Evolutionary conservation across 2,329 filamentous ascomycete species (phyloP).

Genomic region (Aspergillus vadensis): DNA sequence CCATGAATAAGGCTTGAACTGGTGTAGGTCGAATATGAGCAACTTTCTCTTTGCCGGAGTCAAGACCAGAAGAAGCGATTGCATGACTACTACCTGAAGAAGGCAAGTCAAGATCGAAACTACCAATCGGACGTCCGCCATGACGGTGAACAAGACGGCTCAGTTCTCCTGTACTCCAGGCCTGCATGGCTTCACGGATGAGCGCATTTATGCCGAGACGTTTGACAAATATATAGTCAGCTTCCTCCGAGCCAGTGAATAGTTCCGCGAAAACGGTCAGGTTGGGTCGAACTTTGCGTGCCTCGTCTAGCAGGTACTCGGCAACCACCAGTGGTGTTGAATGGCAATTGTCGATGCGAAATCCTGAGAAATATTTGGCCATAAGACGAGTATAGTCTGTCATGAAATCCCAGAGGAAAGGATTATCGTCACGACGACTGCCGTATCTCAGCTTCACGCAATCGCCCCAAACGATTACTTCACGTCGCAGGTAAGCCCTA

Average conservation of each 20-base stretch:
- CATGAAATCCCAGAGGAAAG: conserved; percentile 96
- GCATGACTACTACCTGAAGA: conserved; percentile 60
- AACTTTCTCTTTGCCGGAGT: conserved; percentile 61
- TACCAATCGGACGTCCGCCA: conserved; percentile 90
- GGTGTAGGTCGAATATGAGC: conserved; percentile 83
- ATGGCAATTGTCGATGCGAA: conserved; percentile 97
- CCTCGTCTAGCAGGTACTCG: conserved; percentile 91
- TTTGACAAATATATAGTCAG: conserved; percentile 95
- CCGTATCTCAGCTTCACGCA: conserved; percentile 97
- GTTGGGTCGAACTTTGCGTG: conserved; percentile 82
- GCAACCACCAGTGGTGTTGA: conserved; percentile 94
- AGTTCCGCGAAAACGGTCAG: conserved; percentile 92
- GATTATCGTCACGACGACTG: conserved; percentile 75
- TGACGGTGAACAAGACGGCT: conserved; percentile 92
- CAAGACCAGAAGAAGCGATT: conserved; percentile 36
- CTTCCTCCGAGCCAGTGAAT: conserved; percentile 93
- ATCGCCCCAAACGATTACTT: conserved; percentile 98
- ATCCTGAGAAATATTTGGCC: conserved; percentile 92
- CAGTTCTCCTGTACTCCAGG: conserved; percentile 91
- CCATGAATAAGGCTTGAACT: conserved; percentile 95
- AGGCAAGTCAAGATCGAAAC: conserved; percentile 91
- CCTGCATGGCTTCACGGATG: conserved; percentile 97
- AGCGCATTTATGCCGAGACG: conserved; percentile 86
- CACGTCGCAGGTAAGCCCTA: conserved; percentile 87
- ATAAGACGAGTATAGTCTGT: conserved; percentile 86